Percentiles rank a stretch among this genome's conserved stretches.
phyloP scores from a whole-genome alignment of 2,329 filamentous ascomycete genomes.

The Scedosporium minutisporum region DNA sequence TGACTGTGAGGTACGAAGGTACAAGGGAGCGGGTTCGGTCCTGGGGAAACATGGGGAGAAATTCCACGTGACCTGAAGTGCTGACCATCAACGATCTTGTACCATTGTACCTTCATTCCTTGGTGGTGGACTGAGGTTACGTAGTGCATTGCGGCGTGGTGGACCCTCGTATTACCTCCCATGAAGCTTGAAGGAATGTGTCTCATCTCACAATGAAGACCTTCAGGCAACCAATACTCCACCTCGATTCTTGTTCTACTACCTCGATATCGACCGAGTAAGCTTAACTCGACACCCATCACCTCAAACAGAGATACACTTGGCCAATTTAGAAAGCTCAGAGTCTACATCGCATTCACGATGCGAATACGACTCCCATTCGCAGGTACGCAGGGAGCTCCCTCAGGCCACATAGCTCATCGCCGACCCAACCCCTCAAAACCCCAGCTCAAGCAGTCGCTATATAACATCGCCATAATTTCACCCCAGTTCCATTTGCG shows the following conservation, averaged over 20 bases:
- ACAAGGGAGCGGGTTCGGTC: too few species aligned
- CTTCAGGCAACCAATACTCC: constrained; percentile 1
- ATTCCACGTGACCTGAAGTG: too few species aligned
- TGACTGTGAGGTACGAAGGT: too few species aligned
- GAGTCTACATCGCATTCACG: not conserved
- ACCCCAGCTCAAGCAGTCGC: not conserved
- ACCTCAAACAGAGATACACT: not conserved
- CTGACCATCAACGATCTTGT: too few species aligned
- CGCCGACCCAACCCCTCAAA: not conserved
- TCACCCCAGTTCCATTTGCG: not conserved
- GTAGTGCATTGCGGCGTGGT: not conserved
- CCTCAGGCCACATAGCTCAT: not conserved
- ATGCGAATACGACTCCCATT: constrained; percentile 74
- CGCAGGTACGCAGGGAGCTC: constrained; percentile 52
- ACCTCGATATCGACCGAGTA: not conserved
- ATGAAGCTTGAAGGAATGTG: not conserved
- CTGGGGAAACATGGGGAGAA: too few species aligned
- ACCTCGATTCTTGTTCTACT: not conserved
- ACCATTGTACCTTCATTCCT: too few species aligned
- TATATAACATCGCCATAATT: not conserved
- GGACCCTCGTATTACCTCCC: not conserved
- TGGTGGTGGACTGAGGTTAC: not conserved
- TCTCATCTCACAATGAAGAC: constrained; percentile 1
- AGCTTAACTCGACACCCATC: not conserved
- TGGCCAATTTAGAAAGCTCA: not conserved